These are phyloP conservation scores for Penicillium hesseltinei DNA, from an alignment of 2,329 filamentous ascomycete genomes.

Conservation along the genomic window DNA sequence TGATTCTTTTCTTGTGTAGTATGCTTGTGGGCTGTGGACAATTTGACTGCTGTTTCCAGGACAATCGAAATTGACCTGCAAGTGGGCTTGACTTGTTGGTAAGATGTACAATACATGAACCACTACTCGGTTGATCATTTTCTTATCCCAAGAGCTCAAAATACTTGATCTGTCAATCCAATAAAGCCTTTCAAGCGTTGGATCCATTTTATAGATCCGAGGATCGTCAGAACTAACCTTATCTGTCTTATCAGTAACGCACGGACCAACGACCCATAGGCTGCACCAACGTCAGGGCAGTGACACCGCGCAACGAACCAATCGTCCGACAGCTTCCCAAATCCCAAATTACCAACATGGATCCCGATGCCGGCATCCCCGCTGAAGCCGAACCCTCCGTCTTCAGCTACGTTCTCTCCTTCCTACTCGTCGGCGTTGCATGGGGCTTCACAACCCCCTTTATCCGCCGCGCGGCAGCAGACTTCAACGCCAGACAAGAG, in stretches of 20 bases:
- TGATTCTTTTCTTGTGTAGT: not conserved
- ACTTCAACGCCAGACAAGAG: slow-evolving; percentile 62
- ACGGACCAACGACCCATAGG: not conserved
- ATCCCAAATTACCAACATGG: slow-evolving; percentile 25
- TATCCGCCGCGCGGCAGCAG: slow-evolving; percentile 79
- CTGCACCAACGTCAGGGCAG: not conserved
- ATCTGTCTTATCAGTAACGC: not conserved
- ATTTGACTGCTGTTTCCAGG: no score
- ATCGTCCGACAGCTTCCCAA: not conserved
- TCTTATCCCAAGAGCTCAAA: no score
- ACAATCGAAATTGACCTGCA: not conserved
- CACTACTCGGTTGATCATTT: not conserved
- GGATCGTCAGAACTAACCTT: not conserved
- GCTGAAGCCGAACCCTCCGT: slow-evolving; percentile 34
- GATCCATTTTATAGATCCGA: not conserved
- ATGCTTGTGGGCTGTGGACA: not conserved
- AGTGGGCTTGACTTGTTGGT: not conserved
- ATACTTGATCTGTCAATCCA: not conserved
- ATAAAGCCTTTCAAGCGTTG: not conserved
- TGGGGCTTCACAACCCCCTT: slow-evolving; percentile 94
- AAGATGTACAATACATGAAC: no score
- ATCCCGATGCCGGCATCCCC: slow-evolving; percentile 30
- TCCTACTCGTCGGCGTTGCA: slow-evolving; percentile 84
- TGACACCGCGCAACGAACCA: not conserved
- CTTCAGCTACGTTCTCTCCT: slow-evolving; percentile 83